Conservation (phyloP, 2,329 filamentous ascomycete genomes). For the Calonectria hawksworthii region DNA sequence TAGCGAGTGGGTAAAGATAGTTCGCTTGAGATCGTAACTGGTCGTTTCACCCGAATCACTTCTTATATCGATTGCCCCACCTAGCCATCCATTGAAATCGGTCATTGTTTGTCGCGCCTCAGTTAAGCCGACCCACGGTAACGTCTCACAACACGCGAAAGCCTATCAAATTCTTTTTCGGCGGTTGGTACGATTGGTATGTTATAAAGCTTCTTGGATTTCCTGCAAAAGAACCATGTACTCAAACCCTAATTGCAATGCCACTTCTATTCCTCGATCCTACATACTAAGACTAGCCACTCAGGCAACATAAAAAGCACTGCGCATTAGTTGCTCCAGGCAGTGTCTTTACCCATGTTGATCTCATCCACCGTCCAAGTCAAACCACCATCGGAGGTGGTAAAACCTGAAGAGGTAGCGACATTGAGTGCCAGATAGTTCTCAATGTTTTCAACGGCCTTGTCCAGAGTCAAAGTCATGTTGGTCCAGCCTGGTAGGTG, state of each 20-base stretch:
- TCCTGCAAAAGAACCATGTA: neutral
- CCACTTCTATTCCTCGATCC: neutral
- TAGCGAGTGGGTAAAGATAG: too few relatives aligned
- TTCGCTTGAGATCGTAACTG: neutral
- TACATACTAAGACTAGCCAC: neutral
- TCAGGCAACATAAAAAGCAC: neutral
- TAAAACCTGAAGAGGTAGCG: neutral
- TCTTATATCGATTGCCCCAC: neutral
- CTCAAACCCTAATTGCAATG: neutral
- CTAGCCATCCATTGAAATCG: neutral
- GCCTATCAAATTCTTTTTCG: neutral
- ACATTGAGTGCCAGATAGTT: neutral
- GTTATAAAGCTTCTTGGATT: neutral
- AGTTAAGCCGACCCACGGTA: neutral
- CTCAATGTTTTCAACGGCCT: neutral
- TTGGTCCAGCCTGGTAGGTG: neutral
- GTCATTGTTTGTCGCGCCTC: too few relatives aligned
- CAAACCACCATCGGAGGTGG: neutral
- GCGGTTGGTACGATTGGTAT: neutral
- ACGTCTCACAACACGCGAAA: neutral
- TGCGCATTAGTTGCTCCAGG: neutral
- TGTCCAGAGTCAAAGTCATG: neutral
- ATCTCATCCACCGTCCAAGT: neutral
- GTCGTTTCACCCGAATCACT: too few relatives aligned
- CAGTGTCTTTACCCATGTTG: constrained; percentile 1